These are phyloP conservation scores for Parathielavia appendiculata DNA, from an alignment of 495 filamentous ascomycete genomes.

Conservation along the genomic window DNA sequence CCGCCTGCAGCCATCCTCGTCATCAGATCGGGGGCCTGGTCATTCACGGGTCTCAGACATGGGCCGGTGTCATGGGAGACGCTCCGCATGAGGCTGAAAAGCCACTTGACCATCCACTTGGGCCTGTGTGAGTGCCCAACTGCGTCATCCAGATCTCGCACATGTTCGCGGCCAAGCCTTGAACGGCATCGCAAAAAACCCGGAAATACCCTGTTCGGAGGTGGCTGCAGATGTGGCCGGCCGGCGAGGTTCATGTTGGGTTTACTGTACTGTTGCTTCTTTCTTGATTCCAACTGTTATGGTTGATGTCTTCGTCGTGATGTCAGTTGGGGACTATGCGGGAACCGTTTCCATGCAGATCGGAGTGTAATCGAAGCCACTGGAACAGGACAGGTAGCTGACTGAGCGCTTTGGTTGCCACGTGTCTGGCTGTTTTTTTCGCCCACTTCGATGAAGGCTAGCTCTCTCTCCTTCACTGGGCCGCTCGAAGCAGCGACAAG, in stretches of 20 bases:
- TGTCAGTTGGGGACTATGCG: no score
- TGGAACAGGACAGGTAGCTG: no score
- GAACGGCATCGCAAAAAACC: neutral
- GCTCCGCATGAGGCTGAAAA: constrained; percentile 18
- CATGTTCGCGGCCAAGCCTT: neutral
- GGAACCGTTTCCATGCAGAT: no score
- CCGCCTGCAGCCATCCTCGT: constrained; percentile 15
- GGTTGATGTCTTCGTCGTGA: no score
- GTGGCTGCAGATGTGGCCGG: constrained; percentile 4
- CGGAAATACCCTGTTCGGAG: constrained; percentile 4
- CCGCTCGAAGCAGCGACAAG: no score
- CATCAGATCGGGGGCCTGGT: constrained; percentile 18
- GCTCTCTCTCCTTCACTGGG: no score
- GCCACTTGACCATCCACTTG: neutral
- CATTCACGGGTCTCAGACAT: constrained; percentile 11
- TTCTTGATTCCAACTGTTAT: neutral
- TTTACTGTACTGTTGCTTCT: neutral
- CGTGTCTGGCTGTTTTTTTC: no score
- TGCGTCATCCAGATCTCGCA: neutral
- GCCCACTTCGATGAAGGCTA: no score
- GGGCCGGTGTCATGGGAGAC: constrained; percentile 8
- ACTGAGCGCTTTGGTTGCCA: no score
- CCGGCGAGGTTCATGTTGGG: neutral
- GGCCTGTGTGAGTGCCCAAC: neutral
- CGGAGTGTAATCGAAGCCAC: no score